Base-by-base conservation (phyloP, 192 early-diverging fungal genomes). In the Coemansia sp. region DNA sequence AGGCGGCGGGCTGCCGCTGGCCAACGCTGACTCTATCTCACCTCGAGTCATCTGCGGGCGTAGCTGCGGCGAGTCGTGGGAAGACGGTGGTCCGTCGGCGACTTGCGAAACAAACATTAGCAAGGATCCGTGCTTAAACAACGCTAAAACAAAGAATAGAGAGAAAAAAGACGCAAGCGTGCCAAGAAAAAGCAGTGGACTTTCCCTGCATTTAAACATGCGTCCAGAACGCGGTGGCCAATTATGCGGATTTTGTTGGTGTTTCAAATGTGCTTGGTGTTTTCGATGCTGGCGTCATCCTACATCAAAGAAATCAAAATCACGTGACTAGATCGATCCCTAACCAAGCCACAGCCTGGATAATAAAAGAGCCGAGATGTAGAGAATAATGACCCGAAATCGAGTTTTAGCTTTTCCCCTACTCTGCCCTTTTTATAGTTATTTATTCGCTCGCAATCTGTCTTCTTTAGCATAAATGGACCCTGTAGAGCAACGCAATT, bases 71-170 rank as follows among this genome's bases (percentile, higher is more conserved):
- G 75, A 76, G 50, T 68, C 62, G 58, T 60, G 69, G 14, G 74
- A 76, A 19, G 74, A 76, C 11, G 74, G 75, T 11, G 75, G 69
- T 17, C 52, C 62, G 4, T 69, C 49, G 6, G 75, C 75, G 23
- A 52, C 62, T 50, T 77, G 75, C 11, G 65, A 35, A 15, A 65
- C 59, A 68, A 77, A 77, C 75, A 77, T 77, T 19, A 61, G 5
- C 41, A 19, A 56, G 35, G 21, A 64, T 15, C n/a, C 15, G 7
- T 11, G 29, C 21, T 0, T 47, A 19, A 5, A 45, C 22, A 41
- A 37, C 17, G 25, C 23, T 58, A 52, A 52, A 22, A 52, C 9
- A 52, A 23, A 27, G 11, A 56, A 51, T 62, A 60, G 53, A n/a
- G 9, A 53, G 29, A 56, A 60, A 56, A n/a, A 63, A 56, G 10